Evolutionary conservation across 83 land plant genomes (phyloP).

Genomic region (Diphasiastrum complanatum): DNA sequence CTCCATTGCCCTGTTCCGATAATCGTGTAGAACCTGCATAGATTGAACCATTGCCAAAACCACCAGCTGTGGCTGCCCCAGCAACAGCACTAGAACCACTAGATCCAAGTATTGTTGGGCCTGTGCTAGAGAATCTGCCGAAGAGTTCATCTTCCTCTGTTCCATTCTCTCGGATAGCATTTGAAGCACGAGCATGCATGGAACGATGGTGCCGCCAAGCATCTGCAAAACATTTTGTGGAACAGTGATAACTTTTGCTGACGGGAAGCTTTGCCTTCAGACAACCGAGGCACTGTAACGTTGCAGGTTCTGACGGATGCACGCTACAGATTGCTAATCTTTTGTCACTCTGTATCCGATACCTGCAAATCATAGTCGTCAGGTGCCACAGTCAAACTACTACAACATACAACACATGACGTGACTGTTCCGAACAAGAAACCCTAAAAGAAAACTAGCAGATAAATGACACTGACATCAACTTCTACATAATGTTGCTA

Average conservation of each 20-base stretch:
- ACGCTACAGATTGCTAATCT: conserved; percentile 86
- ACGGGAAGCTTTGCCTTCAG: conserved; percentile 83
- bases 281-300: conserved; percentile 87
- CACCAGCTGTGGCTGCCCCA: conserved; percentile 22
- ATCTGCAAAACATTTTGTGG: conserved; percentile 85
- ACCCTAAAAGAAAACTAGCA: too few relatives aligned
- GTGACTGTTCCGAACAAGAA: too few relatives aligned
- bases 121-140: conserved; percentile 44
- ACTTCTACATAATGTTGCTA: too few relatives aligned
- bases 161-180: conserved; percentile 73
- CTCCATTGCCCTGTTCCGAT: conserved; percentile 58
- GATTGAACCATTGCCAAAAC: conserved; percentile 58
- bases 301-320: conserved; percentile 89
- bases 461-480: too few relatives aligned
- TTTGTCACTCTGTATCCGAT: conserved; percentile 86
- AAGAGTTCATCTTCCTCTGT: conserved; percentile 81
- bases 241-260: conserved; percentile 86
- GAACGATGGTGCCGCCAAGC: conserved; percentile 92
- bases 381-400: not conserved
- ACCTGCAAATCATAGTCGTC: conserved; percentile 43
- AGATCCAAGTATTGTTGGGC: conserved; percentile 32
- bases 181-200: conserved; percentile 78
- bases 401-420: not conserved
- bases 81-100: conserved; percentile 32
- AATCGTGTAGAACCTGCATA: conserved; percentile 45